Percentiles rank a stretch among this genome's conserved stretches.
Conservation (phyloP, 768 basidiomycete genomes). For the Boletus rufocinnamomeus region DNA sequence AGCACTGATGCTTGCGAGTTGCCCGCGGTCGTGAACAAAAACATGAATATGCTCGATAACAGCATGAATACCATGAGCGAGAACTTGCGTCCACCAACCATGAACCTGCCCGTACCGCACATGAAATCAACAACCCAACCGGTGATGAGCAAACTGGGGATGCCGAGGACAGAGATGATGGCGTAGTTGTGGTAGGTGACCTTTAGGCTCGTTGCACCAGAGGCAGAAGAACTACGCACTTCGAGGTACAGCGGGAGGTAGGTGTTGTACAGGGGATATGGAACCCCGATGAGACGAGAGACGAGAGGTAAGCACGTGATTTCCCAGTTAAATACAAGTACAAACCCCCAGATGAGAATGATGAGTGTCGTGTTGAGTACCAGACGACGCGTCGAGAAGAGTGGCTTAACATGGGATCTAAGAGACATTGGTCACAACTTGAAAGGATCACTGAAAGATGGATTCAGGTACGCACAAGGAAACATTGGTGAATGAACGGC, state of each 20-base stretch:
- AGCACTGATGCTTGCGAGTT: constrained; percentile 41
- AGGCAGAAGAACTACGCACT: constrained; percentile 34
- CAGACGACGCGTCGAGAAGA: constrained; percentile 48
- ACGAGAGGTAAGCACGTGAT: not conserved
- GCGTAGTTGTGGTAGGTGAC: constrained; percentile 50
- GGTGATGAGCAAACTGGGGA: constrained; percentile 51
- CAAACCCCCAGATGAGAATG: constrained; percentile 54
- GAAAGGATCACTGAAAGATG: not conserved
- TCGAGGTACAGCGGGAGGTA: constrained; percentile 54
- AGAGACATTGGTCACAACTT: not conserved
- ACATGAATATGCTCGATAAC: constrained; percentile 49
- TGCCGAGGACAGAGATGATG: constrained; percentile 47
- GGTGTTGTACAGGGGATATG: constrained; percentile 53
- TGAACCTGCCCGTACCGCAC: constrained; percentile 34
- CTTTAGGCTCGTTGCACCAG: constrained; percentile 24
- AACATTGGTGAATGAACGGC: constrained; percentile 39
- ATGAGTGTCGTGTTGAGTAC: constrained; percentile 49
- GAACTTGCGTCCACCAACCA: constrained; percentile 47
- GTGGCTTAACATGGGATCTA: constrained; percentile 50
- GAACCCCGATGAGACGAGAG: constrained; percentile 48
- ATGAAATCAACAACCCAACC: constrained; percentile 48
- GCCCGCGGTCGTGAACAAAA: constrained; percentile 54
- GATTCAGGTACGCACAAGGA: constrained; percentile 43
- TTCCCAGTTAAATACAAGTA: not conserved
- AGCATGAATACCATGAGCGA: constrained; percentile 48